Conservation (phyloP, 2,329 filamentous ascomycete genomes). For the Aspergillus sergii region DNA sequence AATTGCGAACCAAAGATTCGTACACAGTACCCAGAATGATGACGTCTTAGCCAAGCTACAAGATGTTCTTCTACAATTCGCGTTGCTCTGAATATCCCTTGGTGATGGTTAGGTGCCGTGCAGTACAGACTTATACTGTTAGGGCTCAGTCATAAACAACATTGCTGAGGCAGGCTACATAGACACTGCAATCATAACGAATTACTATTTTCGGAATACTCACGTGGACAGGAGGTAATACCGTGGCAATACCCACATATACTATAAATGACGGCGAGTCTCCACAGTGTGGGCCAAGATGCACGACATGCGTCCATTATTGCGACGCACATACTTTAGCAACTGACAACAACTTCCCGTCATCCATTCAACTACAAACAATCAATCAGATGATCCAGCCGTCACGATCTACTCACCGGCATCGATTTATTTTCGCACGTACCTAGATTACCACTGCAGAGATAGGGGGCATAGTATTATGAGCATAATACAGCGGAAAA, state of each 20-base stretch:
- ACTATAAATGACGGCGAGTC: too few relatives aligned
- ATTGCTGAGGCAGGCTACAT: background rate
- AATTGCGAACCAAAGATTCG: background rate
- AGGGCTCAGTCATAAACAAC: background rate
- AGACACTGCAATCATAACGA: background rate
- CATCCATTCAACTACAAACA: background rate
- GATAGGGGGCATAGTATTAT: background rate
- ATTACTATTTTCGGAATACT: background rate
- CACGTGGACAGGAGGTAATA: background rate
- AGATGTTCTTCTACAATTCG: background rate
- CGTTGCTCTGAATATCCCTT: background rate
- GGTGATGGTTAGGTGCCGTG: background rate
- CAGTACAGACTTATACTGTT: background rate
- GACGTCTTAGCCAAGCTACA: background rate
- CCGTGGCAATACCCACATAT: background rate
- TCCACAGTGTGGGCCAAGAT: background rate
- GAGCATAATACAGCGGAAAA: background rate
- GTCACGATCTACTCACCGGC: background rate
- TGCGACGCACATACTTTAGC: conserved; percentile 3
- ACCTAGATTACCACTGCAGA: background rate
- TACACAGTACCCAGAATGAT: background rate
- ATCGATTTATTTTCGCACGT: background rate
- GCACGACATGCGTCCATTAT: background rate
- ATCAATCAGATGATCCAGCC: background rate
- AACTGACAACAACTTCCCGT: conserved; percentile 1